These are phyloP conservation scores for Sporothrix globosa DNA, from an alignment of 2,329 filamentous ascomycete species.

Conservation along the genomic window DNA sequence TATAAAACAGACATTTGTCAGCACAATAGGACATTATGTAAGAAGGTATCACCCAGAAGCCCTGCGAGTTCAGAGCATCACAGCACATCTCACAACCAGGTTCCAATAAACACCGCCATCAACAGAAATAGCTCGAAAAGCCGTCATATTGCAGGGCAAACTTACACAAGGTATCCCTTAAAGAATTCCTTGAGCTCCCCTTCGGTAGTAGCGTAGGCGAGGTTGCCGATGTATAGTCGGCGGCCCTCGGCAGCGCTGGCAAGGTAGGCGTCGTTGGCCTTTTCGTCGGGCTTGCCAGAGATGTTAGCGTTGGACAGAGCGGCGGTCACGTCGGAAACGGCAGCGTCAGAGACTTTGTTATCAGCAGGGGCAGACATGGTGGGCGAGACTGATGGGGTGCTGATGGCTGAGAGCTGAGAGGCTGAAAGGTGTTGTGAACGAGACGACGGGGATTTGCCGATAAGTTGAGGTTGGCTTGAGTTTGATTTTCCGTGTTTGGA, in stretches of 20 bases:
- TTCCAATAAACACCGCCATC: not conserved
- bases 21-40: not conserved
- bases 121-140: not conserved
- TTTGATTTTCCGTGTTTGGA: slow-evolving; percentile 51
- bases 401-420: slow-evolving; percentile 28
- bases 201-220: slow-evolving; percentile 99
- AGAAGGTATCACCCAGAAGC: not conserved
- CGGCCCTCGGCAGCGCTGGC: slow-evolving; percentile 98
- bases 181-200: slow-evolving; percentile 99
- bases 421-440: not conserved
- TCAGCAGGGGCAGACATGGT: slow-evolving; percentile 86
- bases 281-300: slow-evolving; percentile 59
- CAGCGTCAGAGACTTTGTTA: slow-evolving; percentile 59
- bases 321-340: slow-evolving; percentile 77
- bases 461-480: slow-evolving; percentile 35
- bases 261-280: slow-evolving; percentile 85
- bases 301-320: slow-evolving; percentile 74
- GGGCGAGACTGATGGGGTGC: slow-evolving; percentile 39
- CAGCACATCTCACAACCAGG: not conserved
- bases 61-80: not conserved
- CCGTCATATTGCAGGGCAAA: slow-evolving; percentile 41
- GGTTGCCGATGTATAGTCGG: slow-evolving; percentile 99
- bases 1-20: slow-evolving; percentile 45
- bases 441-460: slow-evolving; percentile 48
- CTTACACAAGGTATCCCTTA: slow-evolving; percentile 99